Percentiles rank a stretch among this genome's conserved stretches.
Evolutionary conservation across 805 yeast species (phyloP).

Genomic region (Wickerhamiella siamensis): DNA sequence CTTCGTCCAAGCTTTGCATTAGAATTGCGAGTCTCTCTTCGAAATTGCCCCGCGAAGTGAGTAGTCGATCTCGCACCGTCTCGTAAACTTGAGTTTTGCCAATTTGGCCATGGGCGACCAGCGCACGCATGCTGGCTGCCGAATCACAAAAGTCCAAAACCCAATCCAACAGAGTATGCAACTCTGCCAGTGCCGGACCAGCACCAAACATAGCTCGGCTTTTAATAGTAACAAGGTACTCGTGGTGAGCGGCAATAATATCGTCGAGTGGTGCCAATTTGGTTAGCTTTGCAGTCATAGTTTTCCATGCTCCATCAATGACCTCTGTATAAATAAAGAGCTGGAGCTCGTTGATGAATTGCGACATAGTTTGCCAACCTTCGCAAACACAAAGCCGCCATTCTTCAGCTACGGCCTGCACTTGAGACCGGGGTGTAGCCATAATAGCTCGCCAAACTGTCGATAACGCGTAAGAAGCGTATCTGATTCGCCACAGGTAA

Average conservation of each 20-base stretch:
- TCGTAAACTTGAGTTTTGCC: conserved; percentile 2
- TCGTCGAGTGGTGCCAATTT: conserved; percentile 24
- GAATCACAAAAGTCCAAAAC: conserved; percentile 18
- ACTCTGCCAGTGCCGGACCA: conserved; percentile 17
- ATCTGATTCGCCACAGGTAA: conserved; percentile 66
- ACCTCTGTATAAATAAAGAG: conserved; percentile 26
- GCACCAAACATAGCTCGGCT: conserved; percentile 24
- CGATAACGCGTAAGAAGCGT: conserved; percentile 40
- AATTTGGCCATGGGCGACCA: conserved; percentile 1
- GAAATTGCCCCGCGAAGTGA: background rate
- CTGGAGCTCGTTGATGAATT: conserved; percentile 25
- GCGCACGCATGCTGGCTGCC: conserved; percentile 6
- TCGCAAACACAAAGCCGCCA: conserved; percentile 20
- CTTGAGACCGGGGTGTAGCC: conserved; percentile 15
- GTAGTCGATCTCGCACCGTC: background rate
- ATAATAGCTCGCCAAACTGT: conserved; percentile 31
- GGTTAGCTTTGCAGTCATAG: conserved; percentile 18
- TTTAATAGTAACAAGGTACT: conserved; percentile 21
- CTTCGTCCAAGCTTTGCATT: conserved; percentile 20
- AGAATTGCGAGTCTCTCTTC: conserved; percentile 3
- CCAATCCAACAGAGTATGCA: conserved; percentile 23
- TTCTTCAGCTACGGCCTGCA: conserved; percentile 11
- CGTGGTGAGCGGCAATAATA: conserved; percentile 23
- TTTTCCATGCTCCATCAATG: conserved; percentile 27
- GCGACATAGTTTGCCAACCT: conserved; percentile 22